A percentile compares a stretch with the other conserved stretches of the same genome.
These are phyloP conservation scores for Coffea canephora DNA, from an alignment of 257 asterid species.

Conservation along the genomic window DNA sequence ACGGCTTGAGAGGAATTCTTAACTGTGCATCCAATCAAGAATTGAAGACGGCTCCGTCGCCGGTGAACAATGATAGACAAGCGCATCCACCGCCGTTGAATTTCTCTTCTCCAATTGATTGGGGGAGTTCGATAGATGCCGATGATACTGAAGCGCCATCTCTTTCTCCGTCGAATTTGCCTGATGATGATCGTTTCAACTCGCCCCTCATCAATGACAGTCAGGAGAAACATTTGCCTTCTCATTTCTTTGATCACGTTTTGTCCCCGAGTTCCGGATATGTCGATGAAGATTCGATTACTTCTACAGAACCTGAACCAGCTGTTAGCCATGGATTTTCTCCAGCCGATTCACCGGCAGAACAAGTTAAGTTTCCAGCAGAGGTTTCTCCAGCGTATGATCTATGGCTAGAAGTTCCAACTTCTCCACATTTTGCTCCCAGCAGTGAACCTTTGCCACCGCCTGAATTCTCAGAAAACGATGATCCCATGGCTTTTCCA, in stretches of 20 bases:
- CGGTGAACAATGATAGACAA: neutral
- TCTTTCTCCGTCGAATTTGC: neutral
- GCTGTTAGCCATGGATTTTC: neutral
- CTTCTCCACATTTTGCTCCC: neutral
- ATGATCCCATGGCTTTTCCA: slow-evolving; percentile 17
- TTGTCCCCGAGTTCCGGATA: slow-evolving; percentile 12
- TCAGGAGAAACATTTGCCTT: neutral
- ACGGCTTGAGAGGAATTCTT: slow-evolving; percentile 35
- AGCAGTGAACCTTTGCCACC: slow-evolving; percentile 3
- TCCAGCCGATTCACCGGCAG: neutral
- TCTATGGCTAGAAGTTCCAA: slow-evolving; percentile 1
- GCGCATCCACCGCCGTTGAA: neutral
- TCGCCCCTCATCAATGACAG: slow-evolving; percentile 10
- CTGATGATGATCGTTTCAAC: neutral
- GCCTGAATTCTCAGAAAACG: slow-evolving; percentile 22
- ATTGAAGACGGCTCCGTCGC: neutral
- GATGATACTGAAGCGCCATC: neutral
- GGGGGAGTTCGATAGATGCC: neutral
- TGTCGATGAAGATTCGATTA: neutral
- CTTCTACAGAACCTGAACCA: slow-evolving; percentile 16
- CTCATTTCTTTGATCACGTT: neutral
- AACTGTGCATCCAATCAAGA: slow-evolving; percentile 8
- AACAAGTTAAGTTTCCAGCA: neutral
- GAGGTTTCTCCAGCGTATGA: slow-evolving; percentile 15
- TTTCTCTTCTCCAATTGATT: slow-evolving; percentile 3